phyloP scores from a whole-genome alignment of 345 rosid species.

The Hibiscus tridactylites region DNA sequence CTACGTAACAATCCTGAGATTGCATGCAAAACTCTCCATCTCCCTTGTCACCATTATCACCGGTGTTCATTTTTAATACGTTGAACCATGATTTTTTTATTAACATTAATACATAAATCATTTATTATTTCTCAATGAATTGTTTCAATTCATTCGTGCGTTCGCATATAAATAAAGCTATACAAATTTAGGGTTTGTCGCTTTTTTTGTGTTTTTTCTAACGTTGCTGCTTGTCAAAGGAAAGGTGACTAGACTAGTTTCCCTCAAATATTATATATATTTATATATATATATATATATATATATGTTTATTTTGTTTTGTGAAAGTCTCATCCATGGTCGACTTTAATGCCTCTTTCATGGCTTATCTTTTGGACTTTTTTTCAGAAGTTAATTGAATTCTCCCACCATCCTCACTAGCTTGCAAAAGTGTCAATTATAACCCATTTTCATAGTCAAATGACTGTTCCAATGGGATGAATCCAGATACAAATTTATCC shows the following conservation, averaged over 20 bases:
- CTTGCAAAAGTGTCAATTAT: not conserved
- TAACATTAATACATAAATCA: too few relatives aligned
- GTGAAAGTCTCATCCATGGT: not conserved
- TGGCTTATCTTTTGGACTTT: not conserved
- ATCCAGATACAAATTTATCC: not conserved
- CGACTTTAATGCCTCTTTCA: not conserved
- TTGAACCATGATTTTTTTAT: too few relatives aligned
- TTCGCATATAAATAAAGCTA: too few relatives aligned
- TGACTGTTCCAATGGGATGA: not conserved
- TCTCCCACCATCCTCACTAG: not conserved
- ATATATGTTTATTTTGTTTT: too few relatives aligned
- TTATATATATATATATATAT: too few relatives aligned
- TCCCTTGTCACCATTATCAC: too few relatives aligned
- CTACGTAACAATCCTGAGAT: too few relatives aligned
- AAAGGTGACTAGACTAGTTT: not conserved
- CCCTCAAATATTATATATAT: not conserved
- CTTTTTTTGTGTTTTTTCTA: too few relatives aligned
- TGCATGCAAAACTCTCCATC: too few relatives aligned
- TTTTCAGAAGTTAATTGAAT: not conserved
- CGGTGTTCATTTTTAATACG: too few relatives aligned
- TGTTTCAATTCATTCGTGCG: not conserved
- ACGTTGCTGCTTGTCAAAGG: not conserved
- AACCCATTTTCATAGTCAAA: not conserved
- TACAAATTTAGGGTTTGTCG: not conserved
- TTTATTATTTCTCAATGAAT: not conserved